phyloP scores from a whole-genome alignment of 495 filamentous ascomycete genomes.

The Hamigera avellanea region DNA sequence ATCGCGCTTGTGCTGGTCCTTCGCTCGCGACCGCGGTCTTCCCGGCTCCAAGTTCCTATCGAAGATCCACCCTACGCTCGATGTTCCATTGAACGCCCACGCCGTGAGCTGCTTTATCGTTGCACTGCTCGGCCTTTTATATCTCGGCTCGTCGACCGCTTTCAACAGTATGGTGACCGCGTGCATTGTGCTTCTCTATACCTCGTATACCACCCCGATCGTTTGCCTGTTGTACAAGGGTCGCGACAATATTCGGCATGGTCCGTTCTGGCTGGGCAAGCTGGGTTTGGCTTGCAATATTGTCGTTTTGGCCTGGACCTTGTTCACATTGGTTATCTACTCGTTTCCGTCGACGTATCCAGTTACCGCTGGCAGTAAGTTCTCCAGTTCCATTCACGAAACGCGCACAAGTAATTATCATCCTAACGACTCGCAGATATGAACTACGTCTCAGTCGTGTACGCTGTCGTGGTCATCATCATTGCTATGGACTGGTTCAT shows the following conservation, averaged over 20 bases:
- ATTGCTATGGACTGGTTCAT: conserved; percentile 30
- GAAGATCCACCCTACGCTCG: conserved; percentile 7
- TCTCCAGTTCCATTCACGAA: no score
- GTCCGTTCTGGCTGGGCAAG: conserved; percentile 29
- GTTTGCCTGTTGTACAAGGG: conserved; percentile 32
- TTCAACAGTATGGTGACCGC: conserved; percentile 43
- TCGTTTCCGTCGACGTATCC: conserved; percentile 35
- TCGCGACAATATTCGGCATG: conserved; percentile 32
- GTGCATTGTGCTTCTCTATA: conserved; percentile 35
- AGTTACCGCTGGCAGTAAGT: no score
- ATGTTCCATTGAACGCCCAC: conserved; percentile 29
- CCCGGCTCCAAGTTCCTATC: conserved; percentile 9
- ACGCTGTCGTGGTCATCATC: conserved; percentile 28
- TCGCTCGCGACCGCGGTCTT: conserved; percentile 22
- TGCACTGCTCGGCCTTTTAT: conserved; percentile 35
- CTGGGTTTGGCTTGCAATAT: conserved; percentile 33
- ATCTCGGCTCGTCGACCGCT: conserved; percentile 31
- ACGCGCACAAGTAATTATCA: no score
- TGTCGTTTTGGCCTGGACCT: conserved; percentile 37
- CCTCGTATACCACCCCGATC: conserved; percentile 37
- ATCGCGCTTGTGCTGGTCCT: conserved; percentile 28
- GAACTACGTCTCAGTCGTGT: conserved; percentile 44
- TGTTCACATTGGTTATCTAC: conserved; percentile 44
- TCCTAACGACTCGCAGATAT: conserved; percentile 21
- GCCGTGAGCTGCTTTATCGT: conserved; percentile 32